phyloP scores from a whole-genome alignment of 495 filamentous ascomycete species.

The Aspergillus mulundensis region DNA sequence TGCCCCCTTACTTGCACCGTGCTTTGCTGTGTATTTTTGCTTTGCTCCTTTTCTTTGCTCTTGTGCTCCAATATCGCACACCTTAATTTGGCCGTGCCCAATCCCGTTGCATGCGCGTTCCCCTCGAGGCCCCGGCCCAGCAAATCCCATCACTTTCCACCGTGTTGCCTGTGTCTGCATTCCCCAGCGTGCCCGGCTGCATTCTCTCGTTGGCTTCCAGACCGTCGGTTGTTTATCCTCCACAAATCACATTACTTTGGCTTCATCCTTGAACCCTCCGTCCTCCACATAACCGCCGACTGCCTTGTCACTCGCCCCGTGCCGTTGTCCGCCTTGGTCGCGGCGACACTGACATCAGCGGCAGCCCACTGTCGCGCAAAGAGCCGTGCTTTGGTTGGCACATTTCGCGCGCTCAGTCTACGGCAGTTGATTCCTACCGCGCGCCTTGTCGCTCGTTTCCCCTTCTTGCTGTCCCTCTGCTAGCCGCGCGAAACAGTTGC shows the following conservation, averaged over 20 bases:
- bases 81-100: constrained; percentile 16
- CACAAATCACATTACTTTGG: constrained; percentile 21
- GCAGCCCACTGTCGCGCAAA: constrained; percentile 26
- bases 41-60: constrained; percentile 13
- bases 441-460: constrained; percentile 9
- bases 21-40: constrained; percentile 7
- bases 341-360: constrained; percentile 36
- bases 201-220: constrained; percentile 17
- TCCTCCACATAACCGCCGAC: constrained; percentile 8
- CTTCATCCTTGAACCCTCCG: constrained; percentile 8
- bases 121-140: constrained; percentile 11
- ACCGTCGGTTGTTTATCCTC: constrained; percentile 14
- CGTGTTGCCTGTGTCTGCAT: constrained; percentile 10
- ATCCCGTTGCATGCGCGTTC: constrained; percentile 11
- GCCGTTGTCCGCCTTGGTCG: constrained; percentile 13
- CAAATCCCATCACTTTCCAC: constrained; percentile 21
- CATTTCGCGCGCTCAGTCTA: constrained; percentile 18
- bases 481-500: neutral
- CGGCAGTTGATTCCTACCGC: constrained; percentile 15
- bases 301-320: constrained; percentile 9
- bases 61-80: constrained; percentile 19
- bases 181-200: constrained; percentile 13
- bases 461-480: neutral
- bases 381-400: constrained; percentile 28
- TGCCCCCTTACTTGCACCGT: constrained; percentile 10